Base-by-base conservation (phyloP, 805 yeast genomes). In the Kregervanrija pseudodelftensis region DNA sequence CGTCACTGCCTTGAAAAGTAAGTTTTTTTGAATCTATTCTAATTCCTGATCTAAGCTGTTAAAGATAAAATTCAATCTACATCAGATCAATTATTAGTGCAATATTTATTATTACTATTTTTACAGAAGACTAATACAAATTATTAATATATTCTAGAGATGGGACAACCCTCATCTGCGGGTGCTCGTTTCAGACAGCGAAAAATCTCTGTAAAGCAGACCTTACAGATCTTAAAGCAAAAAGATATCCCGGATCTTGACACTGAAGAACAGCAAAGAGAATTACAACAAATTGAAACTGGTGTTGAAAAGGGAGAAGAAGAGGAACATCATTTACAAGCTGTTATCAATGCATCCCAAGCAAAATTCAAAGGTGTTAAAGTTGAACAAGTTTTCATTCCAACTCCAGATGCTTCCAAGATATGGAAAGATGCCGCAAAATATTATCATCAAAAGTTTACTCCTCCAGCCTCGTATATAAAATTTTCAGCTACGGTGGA, bases 251-350 rank as follows among this genome's bases (percentile, higher is more conserved):
- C 95, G 1, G 85, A 85, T 51, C 61, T 82, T 38, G 96, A 89
- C 50, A 76, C 80, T 22, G 85, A 79, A 44, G 85, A 79, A 47
- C 85, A 81, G 55, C 95, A 85, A 61, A 78, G 98, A 37, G 96
- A 91, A 51, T 66, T 86, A 30, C 88, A 87, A 56, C 87, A 88
- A 49, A 77, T 93, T 37, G 99, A 93, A 57, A 91, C 98, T 7
- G 99, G 99, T 66, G 99, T 93, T 36, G 99, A 93, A 59, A 93
- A 93, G 62, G 88, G 85, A 54, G 99, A 93, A 65, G 99, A 93
- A 65, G 95, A 88, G 55, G 99, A 93, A 64, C 93, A 86, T 36
- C 99, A 93, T 76, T 72, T 93, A 50, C 95, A 91, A 62, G 87
- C 84, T 50, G 96, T 90, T 41, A 82, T 93, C 52, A 80, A 81